These are phyloP conservation scores for Mycena amicta DNA, from an alignment of 768 basidiomycete genomes.

Conservation along the genomic window DNA sequence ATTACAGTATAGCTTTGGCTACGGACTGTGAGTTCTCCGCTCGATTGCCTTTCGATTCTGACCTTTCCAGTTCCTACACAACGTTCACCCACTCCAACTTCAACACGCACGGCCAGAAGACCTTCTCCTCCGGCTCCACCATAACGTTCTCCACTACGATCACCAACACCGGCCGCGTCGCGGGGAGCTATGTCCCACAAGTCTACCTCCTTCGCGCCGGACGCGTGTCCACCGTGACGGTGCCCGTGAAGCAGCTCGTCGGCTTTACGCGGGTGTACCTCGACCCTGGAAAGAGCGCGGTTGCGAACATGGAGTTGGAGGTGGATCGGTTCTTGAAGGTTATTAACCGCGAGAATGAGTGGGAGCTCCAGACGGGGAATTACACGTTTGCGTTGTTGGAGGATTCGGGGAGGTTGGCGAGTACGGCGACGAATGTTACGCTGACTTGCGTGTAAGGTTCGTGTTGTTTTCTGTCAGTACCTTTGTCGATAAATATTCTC, in stretches of 20 bases:
- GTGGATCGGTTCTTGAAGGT: slow-evolving; percentile 27
- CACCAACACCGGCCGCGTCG: slow-evolving; percentile 23
- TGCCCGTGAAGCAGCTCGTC: slow-evolving; percentile 25
- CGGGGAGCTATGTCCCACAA: slow-evolving; percentile 27
- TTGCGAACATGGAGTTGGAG: slow-evolving; percentile 24
- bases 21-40: slow-evolving; percentile 20
- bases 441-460: slow-evolving; percentile 23
- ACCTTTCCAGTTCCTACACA: slow-evolving; percentile 22
- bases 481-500: too few relatives aligned
- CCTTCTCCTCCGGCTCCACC: slow-evolving; percentile 23
- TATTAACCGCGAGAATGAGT: slow-evolving; percentile 25
- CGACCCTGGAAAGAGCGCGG: slow-evolving; percentile 16
- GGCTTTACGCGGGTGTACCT: slow-evolving; percentile 27
- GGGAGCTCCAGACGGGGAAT: slow-evolving; percentile 27
- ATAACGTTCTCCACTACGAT: slow-evolving; percentile 26
- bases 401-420: slow-evolving; percentile 21
- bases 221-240: slow-evolving; percentile 23
- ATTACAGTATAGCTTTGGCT: slow-evolving; percentile 28
- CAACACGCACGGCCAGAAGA: slow-evolving; percentile 19
- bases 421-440: slow-evolving; percentile 26
- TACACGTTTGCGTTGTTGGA: slow-evolving; percentile 29
- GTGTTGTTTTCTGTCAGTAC: too few relatives aligned
- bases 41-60: not conserved
- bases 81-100: slow-evolving; percentile 21
- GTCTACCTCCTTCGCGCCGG: slow-evolving; percentile 24